Evolutionary conservation across 1,284 basidiomycete species (phyloP).

Genomic region (Mrakiaceae sp.): DNA sequence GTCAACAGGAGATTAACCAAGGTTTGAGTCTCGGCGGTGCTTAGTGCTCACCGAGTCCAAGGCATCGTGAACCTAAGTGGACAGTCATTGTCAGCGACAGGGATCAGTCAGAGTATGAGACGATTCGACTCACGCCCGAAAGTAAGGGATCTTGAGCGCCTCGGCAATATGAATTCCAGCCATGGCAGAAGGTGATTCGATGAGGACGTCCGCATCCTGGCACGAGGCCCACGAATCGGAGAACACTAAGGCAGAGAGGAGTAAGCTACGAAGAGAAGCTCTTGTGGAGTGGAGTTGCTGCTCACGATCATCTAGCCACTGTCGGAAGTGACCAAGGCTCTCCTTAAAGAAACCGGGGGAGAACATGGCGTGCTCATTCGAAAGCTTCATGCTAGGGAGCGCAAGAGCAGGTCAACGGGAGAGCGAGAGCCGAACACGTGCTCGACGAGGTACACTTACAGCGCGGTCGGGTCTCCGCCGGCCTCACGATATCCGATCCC

Average conservation of each 20-base stretch:
- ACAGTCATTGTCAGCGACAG: not conserved
- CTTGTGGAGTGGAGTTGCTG: constrained; percentile 10
- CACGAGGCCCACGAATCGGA: constrained; percentile 58
- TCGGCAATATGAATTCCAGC: constrained; percentile 73
- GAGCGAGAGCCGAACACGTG: constrained; percentile 22
- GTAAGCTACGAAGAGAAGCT: not conserved
- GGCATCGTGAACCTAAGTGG: constrained; percentile 54
- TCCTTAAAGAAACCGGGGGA: constrained; percentile 71
- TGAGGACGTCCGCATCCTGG: constrained; percentile 57
- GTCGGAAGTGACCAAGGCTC: constrained; percentile 52
- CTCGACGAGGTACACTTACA: constrained; percentile 39
- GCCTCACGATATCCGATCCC: constrained; percentile 57
- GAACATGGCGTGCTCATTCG: constrained; percentile 53
- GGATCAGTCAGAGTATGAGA: not conserved
- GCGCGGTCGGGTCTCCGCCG: constrained; percentile 64
- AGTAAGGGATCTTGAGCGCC: constrained; percentile 56
- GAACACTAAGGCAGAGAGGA: constrained; percentile 40
- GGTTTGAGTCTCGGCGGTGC: too few relatives aligned
- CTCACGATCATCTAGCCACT: constrained; percentile 62
- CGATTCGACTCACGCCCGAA: constrained; percentile 30
- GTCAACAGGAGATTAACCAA: too few relatives aligned
- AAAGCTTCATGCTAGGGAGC: constrained; percentile 30
- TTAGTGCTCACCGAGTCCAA: not conserved
- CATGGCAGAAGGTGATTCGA: constrained; percentile 61
- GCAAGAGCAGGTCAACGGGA: not conserved